These are phyloP conservation scores for Kuraishia cidri DNA, from an alignment of 805 yeast species.

Conservation along the genomic window DNA sequence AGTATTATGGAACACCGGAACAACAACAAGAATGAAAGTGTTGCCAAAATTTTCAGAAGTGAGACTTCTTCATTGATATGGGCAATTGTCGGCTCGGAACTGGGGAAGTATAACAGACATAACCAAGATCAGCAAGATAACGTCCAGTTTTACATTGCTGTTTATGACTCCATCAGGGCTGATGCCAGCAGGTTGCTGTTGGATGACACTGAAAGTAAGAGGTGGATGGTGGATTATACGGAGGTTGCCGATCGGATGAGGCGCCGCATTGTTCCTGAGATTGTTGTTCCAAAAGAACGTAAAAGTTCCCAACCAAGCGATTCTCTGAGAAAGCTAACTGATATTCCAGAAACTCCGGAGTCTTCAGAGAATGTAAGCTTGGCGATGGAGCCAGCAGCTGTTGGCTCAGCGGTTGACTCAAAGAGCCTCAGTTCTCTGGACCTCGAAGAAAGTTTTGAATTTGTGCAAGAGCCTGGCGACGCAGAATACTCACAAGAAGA, in stretches of 20 bases:
- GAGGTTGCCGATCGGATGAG: slow-evolving; percentile 68
- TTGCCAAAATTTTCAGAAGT: no score
- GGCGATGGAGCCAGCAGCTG: no score
- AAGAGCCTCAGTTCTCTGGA: no score
- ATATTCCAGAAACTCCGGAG: no score
- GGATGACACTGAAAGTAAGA: slow-evolving; percentile 4
- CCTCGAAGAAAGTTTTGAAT: slow-evolving; percentile 23
- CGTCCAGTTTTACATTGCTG: slow-evolving; percentile 32
- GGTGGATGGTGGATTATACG: slow-evolving; percentile 45
- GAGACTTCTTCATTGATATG: slow-evolving; percentile 24
- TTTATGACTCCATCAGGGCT: slow-evolving; percentile 36
- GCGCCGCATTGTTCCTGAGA: slow-evolving; percentile 47
- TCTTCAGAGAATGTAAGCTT: no score
- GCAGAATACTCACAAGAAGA: slow-evolving; percentile 40
- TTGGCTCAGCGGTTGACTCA: no score
- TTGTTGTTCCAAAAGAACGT: no score
- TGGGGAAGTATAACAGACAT: slow-evolving; percentile 39
- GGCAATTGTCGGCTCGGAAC: slow-evolving; percentile 34
- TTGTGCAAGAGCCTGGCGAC: slow-evolving; percentile 30
- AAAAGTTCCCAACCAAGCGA: slow-evolving; percentile 2
- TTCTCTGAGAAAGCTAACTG: no score
- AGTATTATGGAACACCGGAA: no score
- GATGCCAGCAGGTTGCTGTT: slow-evolving; percentile 28
- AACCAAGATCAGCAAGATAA: slow-evolving; percentile 63
- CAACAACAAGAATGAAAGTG: no score